Base-by-base conservation (phyloP, 805 yeast genomes). In the Pichia occidentalis region DNA sequence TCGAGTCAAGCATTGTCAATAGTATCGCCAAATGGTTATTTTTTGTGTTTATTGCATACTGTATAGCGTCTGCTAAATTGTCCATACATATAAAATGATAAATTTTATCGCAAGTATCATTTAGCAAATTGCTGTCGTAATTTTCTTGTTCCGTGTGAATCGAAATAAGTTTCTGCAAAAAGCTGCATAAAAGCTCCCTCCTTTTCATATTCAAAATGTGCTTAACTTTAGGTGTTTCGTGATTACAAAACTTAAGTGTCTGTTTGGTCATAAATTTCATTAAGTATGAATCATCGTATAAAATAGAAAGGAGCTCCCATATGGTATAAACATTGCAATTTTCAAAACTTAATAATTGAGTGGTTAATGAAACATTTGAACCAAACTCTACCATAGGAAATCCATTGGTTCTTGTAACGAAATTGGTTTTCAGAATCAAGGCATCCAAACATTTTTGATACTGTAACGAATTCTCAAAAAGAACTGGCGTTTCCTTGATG, bases 21-120 rank as follows among this genome's bases (percentile, higher is more conserved):
- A 85, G 51, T 0, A 75, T 75, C 0, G 95, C 77, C 14, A 90
- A 58, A 55, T 88, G 95, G 5, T 71, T 60, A 50, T 84, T 83
- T 7, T 70, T 68, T 1, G 81, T 59, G n/a, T 68, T 61, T 2
- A 77, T 58, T 1, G 96, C 88, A 3, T 64, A 43, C 22, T 66
- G 64, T 5, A 79, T 65, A 1, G 97, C 97, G 20, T 65, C 65
- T 7, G 68, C 62, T 21, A 85, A 51, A 39, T 80, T 73, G 37
- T 82, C 78, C 4, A 71, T 63, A 23, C 76, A 65, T 8, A 81
- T 44, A 19, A 63, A 52, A 3, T 70, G 51, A 52, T 74, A 77
- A 0, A 82, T 67, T 17, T 57, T 55, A 25, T 79, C 80, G 16
- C 79, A 60, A 0, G 66, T 52, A 46, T 73, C 75, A 4, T 52